Percentiles rank a stretch among this genome's conserved stretches.
Conservation (phyloP, 805 yeast genomes). For the Metschnikowia bowlesiae region DNA sequence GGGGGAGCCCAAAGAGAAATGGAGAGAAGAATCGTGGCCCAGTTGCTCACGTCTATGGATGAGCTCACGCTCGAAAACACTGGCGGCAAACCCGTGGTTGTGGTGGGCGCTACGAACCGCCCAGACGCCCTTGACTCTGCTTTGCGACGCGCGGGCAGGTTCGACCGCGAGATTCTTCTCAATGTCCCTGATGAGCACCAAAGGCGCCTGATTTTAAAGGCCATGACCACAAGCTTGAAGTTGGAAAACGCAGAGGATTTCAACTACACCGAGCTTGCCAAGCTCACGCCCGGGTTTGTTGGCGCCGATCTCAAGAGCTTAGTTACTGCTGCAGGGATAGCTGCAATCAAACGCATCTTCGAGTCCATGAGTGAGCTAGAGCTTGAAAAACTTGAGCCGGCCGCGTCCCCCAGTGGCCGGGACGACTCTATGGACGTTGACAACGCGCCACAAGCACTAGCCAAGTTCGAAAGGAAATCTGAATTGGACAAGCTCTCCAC, state of each 20-base stretch:
- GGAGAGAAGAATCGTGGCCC: slow-evolving; percentile 97
- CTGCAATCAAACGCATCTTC: slow-evolving; percentile 90
- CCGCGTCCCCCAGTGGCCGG: not conserved
- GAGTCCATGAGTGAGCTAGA: slow-evolving; percentile 47
- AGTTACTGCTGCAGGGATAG: slow-evolving; percentile 91
- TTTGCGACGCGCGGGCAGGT: slow-evolving; percentile 91
- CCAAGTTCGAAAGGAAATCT: slow-evolving; percentile 28
- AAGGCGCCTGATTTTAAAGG: slow-evolving; percentile 66
- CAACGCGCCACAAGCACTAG: slow-evolving; percentile 3
- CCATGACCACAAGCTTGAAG: slow-evolving; percentile 66
- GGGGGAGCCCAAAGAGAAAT: slow-evolving; percentile 94
- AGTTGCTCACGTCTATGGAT: slow-evolving; percentile 90
- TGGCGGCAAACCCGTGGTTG: slow-evolving; percentile 86
- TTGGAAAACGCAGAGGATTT: slow-evolving; percentile 52
- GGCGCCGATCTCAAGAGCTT: slow-evolving; percentile 96
- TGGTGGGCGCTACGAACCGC: slow-evolving; percentile 94
- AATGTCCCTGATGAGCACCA: slow-evolving; percentile 91
- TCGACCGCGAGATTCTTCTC: slow-evolving; percentile 89
- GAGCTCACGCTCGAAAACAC: slow-evolving; percentile 85
- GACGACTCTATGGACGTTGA: slow-evolving; percentile 35
- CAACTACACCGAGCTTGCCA: slow-evolving; percentile 72
- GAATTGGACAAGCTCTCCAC: slow-evolving; percentile 47
- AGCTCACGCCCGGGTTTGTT: slow-evolving; percentile 94
- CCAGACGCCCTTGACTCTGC: slow-evolving; percentile 96
- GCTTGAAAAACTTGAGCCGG: not conserved